These are phyloP conservation scores for Cucurbita ficifolia DNA, from an alignment of 306 rosid genomes.

Conservation along the genomic window DNA sequence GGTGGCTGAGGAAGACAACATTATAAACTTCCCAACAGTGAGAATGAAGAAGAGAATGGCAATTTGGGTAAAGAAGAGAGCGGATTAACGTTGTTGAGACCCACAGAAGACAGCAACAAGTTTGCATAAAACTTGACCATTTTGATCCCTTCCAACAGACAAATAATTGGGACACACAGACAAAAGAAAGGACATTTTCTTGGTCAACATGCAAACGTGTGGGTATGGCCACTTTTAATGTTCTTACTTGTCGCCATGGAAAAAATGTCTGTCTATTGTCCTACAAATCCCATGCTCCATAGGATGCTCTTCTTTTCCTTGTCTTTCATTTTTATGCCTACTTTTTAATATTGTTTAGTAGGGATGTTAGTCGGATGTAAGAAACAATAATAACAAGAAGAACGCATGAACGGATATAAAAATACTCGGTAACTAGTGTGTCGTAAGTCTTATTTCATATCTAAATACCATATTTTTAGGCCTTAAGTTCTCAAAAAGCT, in stretches of 20 bases:
- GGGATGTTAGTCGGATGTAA: not conserved
- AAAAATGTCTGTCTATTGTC: not conserved
- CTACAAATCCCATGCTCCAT: not conserved
- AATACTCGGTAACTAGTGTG: too few species aligned
- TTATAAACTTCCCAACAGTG: conserved; percentile 13
- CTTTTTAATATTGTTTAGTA: not conserved
- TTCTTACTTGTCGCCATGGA: not conserved
- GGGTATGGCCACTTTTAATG: not conserved
- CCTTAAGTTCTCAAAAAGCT: too few species aligned
- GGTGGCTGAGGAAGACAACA: conserved; percentile 11
- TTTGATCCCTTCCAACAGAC: not conserved
- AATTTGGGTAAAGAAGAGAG: conserved; percentile 9
- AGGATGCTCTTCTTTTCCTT: not conserved
- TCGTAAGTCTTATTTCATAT: too few species aligned
- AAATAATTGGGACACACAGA: not conserved
- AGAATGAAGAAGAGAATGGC: conserved; percentile 13
- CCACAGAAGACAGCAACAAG: not conserved
- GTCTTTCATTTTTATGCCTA: not conserved
- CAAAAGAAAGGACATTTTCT: not conserved
- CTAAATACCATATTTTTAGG: too few species aligned
- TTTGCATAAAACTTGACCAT: not conserved
- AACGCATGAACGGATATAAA: too few species aligned
- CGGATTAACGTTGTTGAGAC: not conserved
- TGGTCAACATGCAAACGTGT: not conserved
- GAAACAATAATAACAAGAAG: not conserved